A percentile compares a stretch with the other conserved stretches of the same genome.
Evolutionary conservation across 192 early-diverging fungal species (phyloP).

Genomic region (Backusella morwellensis): DNA sequence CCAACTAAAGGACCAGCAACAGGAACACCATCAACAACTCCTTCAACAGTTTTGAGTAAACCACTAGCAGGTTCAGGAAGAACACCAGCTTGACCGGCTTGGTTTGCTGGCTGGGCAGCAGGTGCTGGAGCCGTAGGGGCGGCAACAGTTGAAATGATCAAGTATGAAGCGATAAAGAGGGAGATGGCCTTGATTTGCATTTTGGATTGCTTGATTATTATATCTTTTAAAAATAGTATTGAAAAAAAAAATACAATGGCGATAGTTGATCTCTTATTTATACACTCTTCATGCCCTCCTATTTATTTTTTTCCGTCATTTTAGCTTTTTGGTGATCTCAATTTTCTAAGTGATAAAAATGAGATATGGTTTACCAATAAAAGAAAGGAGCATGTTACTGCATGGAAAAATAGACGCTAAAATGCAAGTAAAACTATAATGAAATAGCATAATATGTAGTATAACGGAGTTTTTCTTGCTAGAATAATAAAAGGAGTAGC

Average conservation of each 20-base stretch:
- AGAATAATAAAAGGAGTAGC: neutral
- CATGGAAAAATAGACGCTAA: neutral
- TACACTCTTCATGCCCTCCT: neutral
- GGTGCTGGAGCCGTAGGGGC: neutral
- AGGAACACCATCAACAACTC: neutral
- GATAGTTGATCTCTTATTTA: neutral
- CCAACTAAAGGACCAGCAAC: neutral
- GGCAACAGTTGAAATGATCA: neutral
- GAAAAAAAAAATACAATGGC: neutral
- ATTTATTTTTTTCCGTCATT: neutral
- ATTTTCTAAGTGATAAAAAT: neutral
- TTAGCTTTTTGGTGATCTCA: neutral
- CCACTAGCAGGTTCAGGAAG: neutral
- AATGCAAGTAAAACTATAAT: neutral
- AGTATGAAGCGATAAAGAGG: neutral
- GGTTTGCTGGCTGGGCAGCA: neutral
- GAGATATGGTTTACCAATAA: neutral
- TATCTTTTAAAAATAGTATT: neutral
- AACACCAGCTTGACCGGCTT: neutral
- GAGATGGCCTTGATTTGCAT: neutral
- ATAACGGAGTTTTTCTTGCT: neutral
- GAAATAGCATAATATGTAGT: neutral
- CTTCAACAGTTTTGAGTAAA: neutral
- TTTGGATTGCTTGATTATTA: neutral
- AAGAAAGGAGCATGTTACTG: neutral